Conservation (phyloP, 345 rosid genomes). For the Crucihimalaya himalaica region DNA sequence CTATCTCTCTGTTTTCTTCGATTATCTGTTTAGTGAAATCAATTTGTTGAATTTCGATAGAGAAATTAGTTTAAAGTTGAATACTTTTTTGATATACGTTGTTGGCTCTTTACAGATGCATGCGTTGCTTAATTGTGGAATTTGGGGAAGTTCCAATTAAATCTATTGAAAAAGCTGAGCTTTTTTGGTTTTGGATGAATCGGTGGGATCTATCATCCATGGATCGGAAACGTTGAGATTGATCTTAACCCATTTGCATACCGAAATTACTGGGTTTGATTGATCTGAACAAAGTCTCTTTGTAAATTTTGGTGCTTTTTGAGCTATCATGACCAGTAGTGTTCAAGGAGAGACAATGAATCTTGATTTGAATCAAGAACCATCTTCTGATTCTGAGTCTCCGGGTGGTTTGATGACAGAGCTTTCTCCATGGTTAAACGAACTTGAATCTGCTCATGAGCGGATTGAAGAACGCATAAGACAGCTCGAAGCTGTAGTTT, state of each 20-base stretch:
- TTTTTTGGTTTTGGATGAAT: neutral
- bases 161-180: constrained; percentile 20
- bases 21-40: constrained; percentile 11
- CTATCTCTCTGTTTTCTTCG: neutral
- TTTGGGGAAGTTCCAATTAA: neutral
- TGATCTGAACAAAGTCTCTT: constrained; percentile 15
- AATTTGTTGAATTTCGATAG: neutral
- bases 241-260: neutral
- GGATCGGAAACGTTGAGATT: constrained; percentile 15
- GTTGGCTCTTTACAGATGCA: constrained; percentile 32
- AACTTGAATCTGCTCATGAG: constrained; percentile 51
- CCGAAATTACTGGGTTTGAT: neutral
- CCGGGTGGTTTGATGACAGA: constrained; percentile 37
- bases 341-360: constrained; percentile 49
- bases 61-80: neutral
- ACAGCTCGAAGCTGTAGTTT: constrained; percentile 54
- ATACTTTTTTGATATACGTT: neutral
- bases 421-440: constrained; percentile 45
- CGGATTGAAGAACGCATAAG: constrained; percentile 62
- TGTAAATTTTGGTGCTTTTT: constrained; percentile 3
- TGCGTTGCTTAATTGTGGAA: constrained; percentile 25
- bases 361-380: constrained; percentile 59
- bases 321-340: constrained; percentile 28
- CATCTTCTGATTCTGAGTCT: constrained; percentile 38
- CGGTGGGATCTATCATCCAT: constrained; percentile 10